Conservation (phyloP, 2,329 filamentous ascomycete species). For the Fusarium chaquense region DNA sequence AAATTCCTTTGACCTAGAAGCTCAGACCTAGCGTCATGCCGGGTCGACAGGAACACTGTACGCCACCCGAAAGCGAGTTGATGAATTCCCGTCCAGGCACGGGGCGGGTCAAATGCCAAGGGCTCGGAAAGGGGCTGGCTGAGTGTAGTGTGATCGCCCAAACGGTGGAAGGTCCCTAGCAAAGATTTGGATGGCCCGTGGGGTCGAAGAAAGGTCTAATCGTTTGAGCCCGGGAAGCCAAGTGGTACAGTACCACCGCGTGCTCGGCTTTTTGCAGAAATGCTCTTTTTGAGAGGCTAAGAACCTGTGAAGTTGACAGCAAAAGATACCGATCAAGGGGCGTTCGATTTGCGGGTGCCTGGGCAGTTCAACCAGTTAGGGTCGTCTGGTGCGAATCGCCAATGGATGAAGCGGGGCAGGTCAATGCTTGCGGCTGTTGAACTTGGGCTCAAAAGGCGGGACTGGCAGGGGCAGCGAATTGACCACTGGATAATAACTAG, state of each 20-base stretch:
- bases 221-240: conserved; percentile 2
- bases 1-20: conserved; percentile 49
- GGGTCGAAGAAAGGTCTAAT: conserved; percentile 5
- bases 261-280: conserved; percentile 30
- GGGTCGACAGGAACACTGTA: conserved; percentile 40
- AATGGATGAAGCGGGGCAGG: conserved; percentile 43
- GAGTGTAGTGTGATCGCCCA: conserved; percentile 39
- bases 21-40: conserved; percentile 51
- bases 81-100: conserved; percentile 38
- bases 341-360: conserved; percentile 40
- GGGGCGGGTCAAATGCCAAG: conserved; percentile 44
- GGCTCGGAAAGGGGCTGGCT: conserved; percentile 45
- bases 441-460: conserved; percentile 40
- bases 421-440: conserved; percentile 44
- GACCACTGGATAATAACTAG: conserved; percentile 4
- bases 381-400: conserved; percentile 39
- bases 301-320: conserved; percentile 23
- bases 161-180: conserved; percentile 24
- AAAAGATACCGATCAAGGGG: conserved; percentile 29
- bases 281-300: conserved; percentile 15
- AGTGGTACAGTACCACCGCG: conserved; percentile 29
- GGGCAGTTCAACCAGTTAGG: conserved; percentile 28
- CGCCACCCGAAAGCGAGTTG: conserved; percentile 42
- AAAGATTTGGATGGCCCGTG: conserved; percentile 17
- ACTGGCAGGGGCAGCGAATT: conserved; percentile 38